These are phyloP conservation scores for Cytidiella melzeri DNA, from an alignment of 768 basidiomycete species.

Conservation along the genomic window DNA sequence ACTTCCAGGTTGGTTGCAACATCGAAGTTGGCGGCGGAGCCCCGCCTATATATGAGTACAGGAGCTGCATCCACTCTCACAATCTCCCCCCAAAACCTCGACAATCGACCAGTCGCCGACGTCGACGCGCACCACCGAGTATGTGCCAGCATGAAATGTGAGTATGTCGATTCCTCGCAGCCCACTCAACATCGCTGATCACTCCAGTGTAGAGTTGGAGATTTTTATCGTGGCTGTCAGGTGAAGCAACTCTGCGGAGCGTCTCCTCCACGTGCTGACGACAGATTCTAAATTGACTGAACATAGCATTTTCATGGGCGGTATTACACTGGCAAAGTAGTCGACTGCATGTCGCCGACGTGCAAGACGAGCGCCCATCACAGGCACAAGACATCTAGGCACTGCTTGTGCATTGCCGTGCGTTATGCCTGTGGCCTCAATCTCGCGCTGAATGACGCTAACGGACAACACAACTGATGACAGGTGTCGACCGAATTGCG, in stretches of 20 bases:
- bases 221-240: slow-evolving; percentile 32
- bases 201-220: slow-evolving; percentile 25
- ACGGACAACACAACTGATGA: background rate
- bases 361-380: slow-evolving; percentile 31
- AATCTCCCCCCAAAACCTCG: too few species aligned
- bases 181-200: background rate
- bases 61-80: too few species aligned
- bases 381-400: slow-evolving; percentile 28
- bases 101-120: too few species aligned
- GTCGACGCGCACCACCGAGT: too few species aligned
- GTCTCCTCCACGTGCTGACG: too few species aligned
- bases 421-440: slow-evolving; percentile 4
- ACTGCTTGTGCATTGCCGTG: slow-evolving; percentile 31
- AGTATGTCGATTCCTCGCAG: slow-evolving; percentile 4
- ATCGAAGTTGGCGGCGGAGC: too few species aligned
- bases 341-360: slow-evolving; percentile 25
- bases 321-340: slow-evolving; percentile 29
- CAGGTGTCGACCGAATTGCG: slow-evolving; percentile 31
- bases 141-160: slow-evolving; percentile 36
- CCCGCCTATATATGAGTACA: too few species aligned
- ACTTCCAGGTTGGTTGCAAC: too few species aligned
- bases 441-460: background rate
- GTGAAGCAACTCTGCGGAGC: slow-evolving; percentile 14
- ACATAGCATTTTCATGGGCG: slow-evolving; percentile 32
- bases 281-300: background rate